Conservation (phyloP, 208 protist genomes). For the Novymonas esmeraldas region DNA sequence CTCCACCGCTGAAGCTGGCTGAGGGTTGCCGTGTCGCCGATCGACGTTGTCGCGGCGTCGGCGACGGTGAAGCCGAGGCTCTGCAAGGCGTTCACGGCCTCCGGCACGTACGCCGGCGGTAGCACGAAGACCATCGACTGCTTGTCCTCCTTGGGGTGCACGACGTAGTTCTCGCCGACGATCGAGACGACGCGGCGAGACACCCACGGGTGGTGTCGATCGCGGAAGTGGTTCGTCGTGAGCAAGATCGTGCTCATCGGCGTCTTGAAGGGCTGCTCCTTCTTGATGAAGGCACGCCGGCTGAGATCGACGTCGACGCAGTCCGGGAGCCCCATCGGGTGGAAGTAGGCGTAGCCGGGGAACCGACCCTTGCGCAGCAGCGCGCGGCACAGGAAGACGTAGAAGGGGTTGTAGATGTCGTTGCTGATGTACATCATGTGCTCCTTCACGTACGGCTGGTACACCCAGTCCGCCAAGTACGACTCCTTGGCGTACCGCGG, state of each 20-base stretch:
- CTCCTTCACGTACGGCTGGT: conserved; percentile 89
- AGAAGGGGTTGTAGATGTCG: conserved; percentile 85
- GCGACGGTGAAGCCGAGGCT: conserved; percentile 69
- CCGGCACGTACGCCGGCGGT: conserved; percentile 63
- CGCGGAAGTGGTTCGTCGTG: conserved; percentile 63
- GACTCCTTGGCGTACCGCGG: conserved; percentile 71
- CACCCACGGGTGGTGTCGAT: conserved; percentile 74
- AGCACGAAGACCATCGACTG: conserved; percentile 83
- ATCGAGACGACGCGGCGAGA: conserved; percentile 54
- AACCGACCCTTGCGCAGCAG: conserved; percentile 59
- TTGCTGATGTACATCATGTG: conserved; percentile 87
- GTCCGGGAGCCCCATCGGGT: conserved; percentile 84
- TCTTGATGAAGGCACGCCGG: conserved; percentile 70
- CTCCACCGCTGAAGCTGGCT: conserved; percentile 63
- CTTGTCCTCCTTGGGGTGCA: conserved; percentile 71
- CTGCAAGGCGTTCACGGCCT: conserved; percentile 74
- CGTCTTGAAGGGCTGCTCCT: conserved; percentile 81
- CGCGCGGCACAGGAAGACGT: conserved; percentile 72
- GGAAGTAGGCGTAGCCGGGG: conserved; percentile 84
- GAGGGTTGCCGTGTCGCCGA: conserved; percentile 56
- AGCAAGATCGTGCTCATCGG: conserved; percentile 64
- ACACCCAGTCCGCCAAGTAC: conserved; percentile 85
- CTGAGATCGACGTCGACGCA: conserved; percentile 81
- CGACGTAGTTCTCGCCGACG: conserved; percentile 80
- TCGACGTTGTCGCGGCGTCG: conserved; percentile 56